Base-by-base conservation (phyloP, 2,329 filamentous ascomycete species). In the Aulographum hederae region DNA sequence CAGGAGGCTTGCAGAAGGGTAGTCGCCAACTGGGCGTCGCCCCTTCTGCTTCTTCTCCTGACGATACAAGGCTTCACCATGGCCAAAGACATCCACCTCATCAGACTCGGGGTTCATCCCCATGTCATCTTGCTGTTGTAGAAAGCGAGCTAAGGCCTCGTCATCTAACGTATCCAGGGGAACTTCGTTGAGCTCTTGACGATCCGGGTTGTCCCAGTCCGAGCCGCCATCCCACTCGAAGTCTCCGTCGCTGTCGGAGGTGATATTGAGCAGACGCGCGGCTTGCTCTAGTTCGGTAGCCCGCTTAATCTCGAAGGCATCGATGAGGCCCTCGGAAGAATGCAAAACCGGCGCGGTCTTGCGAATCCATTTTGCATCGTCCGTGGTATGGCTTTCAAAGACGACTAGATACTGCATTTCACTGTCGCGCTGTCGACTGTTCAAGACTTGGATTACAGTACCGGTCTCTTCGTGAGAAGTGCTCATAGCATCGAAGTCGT, bases 41-140 rank as follows among this genome's bases (percentile, higher is more conserved):
- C 19, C 13, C 13, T 33, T 32, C 14, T 26, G 30, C 10, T 26
- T 27, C 26, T 30, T 34, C n/a, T 25, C 21, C 21, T 25, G 8
- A 25, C 8, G 21, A 8, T 25, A 8, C 8, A 25, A n/a, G 8
- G 21, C 21, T n/a, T 25, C 8, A 19, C 43, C 43, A 12, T 56
- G 63, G 31, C 66, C 61, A 35, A 70, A 65, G 3, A 77, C 53
- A 11, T 76, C 33, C 3, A 74, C 43, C 33, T 78, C 66, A 15
- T 70, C 62, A 6, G 61, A 60, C n/a, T n/a, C n/a, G n/a, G n/a
- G n/a, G 2, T 60, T 65, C 27, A 78, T 53, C 6, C 74, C 75
- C 3, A 78, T 54, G 45, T 73, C 67, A 47, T 70, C 64, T 43
- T 73, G 66, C 46, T 71, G 73, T 32, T 65, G 57, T 18, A 78